Evolutionary conservation across 2,329 filamentous ascomycete genomes (phyloP).

Genomic region (Bisporella sp.): DNA sequence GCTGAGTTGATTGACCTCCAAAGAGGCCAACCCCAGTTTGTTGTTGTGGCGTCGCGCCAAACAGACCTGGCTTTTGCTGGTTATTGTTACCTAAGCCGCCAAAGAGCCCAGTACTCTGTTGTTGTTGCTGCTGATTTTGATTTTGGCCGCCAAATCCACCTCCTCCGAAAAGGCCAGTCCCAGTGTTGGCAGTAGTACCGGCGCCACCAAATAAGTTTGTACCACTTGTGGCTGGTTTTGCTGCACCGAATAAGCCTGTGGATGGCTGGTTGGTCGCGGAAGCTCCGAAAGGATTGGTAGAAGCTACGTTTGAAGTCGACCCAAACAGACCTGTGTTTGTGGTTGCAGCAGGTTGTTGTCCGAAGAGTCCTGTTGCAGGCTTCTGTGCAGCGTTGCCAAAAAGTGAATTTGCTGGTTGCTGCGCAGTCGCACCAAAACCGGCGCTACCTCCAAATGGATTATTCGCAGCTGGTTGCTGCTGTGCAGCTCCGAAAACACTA

Average conservation of each 20-base stretch:
- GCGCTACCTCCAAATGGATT: conserved; percentile 30
- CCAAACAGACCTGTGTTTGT: conserved; percentile 31
- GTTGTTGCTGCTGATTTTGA: conserved; percentile 31
- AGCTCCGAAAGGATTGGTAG: conserved; percentile 23
- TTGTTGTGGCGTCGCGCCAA: conserved; percentile 35
- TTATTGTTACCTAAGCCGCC: conserved; percentile 41
- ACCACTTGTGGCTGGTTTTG: conserved; percentile 30
- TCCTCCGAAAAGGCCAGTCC: conserved; percentile 29
- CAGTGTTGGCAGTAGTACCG: conserved; percentile 28
- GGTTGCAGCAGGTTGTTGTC: conserved; percentile 25
- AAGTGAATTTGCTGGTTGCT: conserved; percentile 22
- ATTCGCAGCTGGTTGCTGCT: conserved; percentile 27
- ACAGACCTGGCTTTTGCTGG: conserved; percentile 49
- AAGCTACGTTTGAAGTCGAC: conserved; percentile 23
- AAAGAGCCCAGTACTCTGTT: conserved; percentile 40
- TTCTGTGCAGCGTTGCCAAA: conserved; percentile 33
- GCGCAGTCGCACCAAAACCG: conserved; percentile 19
- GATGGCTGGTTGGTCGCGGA: conserved; percentile 18
- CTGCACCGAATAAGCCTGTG: conserved; percentile 33
- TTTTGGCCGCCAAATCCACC: conserved; percentile 30
- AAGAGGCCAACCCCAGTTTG: conserved; percentile 46
- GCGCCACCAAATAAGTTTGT: conserved; percentile 36
- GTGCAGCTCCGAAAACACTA: conserved; percentile 32
- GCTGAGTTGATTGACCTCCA: conserved; percentile 29
- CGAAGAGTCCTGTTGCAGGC: conserved; percentile 36